These are phyloP conservation scores for Backusella mclennaniae DNA, from an alignment of 192 early-diverging fungal species.

Conservation along the genomic window DNA sequence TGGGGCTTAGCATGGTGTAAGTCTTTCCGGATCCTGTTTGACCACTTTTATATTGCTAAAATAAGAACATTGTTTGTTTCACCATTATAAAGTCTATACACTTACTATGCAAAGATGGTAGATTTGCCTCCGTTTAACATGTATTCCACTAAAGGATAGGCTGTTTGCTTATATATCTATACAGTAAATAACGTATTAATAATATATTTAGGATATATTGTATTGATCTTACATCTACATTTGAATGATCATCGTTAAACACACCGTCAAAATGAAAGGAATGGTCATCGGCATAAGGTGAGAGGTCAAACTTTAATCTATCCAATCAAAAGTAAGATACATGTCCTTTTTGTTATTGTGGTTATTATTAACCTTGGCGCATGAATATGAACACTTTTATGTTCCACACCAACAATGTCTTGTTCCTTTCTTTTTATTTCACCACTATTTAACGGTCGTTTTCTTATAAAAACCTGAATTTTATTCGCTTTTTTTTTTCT, in stretches of 20 bases:
- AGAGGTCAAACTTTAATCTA: slow-evolving; percentile 92
- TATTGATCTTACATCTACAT: slow-evolving; percentile 66
- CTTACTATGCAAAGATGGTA: slow-evolving; percentile 97
- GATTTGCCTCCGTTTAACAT: slow-evolving; percentile 94
- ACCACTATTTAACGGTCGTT: background rate
- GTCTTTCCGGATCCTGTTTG: slow-evolving; percentile 91
- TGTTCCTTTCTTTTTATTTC: background rate
- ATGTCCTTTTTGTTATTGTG: background rate
- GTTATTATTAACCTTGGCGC: background rate
- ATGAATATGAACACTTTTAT: background rate
- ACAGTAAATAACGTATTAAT: background rate
- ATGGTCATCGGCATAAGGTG: slow-evolving; percentile 91
- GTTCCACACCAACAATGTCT: background rate
- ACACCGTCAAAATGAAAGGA: slow-evolving; percentile 96
- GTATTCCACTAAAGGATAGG: slow-evolving; percentile 90
- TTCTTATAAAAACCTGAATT: background rate
- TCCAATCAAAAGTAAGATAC: background rate
- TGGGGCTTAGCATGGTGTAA: slow-evolving; percentile 92
- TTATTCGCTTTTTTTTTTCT: background rate
- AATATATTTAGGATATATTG: background rate
- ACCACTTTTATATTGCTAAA: slow-evolving; percentile 48
- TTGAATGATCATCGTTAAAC: slow-evolving; percentile 77
- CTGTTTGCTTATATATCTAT: slow-evolving; percentile 83
- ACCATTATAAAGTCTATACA: background rate
- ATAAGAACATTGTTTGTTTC: background rate